Percentiles rank a stretch among this genome's conserved stretches.
phyloP scores from a whole-genome alignment of 495 filamentous ascomycete species.

The Oleoguttula mirabilis region DNA sequence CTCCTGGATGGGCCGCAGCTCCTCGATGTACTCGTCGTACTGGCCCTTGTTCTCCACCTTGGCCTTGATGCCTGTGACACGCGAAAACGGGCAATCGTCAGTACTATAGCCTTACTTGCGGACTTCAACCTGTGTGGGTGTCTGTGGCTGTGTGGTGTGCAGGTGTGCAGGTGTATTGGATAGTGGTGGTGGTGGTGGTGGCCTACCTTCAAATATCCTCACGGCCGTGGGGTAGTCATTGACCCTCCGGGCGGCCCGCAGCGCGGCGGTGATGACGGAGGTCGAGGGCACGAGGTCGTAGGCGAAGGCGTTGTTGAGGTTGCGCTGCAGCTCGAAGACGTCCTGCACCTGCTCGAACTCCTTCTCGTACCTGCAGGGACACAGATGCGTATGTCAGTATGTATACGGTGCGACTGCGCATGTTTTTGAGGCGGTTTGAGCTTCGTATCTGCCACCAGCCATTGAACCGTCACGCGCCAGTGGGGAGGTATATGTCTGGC shows the following conservation, averaged over 20 bases:
- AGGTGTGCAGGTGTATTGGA: not conserved
- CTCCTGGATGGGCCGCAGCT: slow-evolving; percentile 83
- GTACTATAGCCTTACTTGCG: not conserved
- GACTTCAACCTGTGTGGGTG: no score
- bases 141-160: not conserved
- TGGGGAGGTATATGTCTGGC: slow-evolving; percentile 23
- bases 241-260: slow-evolving; percentile 84
- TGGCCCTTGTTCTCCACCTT: slow-evolving; percentile 98
- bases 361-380: slow-evolving; percentile 85
- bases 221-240: slow-evolving; percentile 98
- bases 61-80: slow-evolving; percentile 72
- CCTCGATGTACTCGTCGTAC: slow-evolving; percentile 92
- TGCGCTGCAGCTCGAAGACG: slow-evolving; percentile 99
- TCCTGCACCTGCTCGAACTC: slow-evolving; percentile 96
- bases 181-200: not conserved
- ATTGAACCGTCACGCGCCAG: no score
- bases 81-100: not conserved
- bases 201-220: slow-evolving; percentile 88
- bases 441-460: slow-evolving; percentile 14
- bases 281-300: slow-evolving; percentile 98
- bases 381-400: not conserved
- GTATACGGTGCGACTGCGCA: no score
- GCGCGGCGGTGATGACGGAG: slow-evolving; percentile 79
- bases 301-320: slow-evolving; percentile 99
- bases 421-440: slow-evolving; percentile 9